Evolutionary conservation across 2,329 filamentous ascomycete species (phyloP).

Genomic region (Penicillium sp.): DNA sequence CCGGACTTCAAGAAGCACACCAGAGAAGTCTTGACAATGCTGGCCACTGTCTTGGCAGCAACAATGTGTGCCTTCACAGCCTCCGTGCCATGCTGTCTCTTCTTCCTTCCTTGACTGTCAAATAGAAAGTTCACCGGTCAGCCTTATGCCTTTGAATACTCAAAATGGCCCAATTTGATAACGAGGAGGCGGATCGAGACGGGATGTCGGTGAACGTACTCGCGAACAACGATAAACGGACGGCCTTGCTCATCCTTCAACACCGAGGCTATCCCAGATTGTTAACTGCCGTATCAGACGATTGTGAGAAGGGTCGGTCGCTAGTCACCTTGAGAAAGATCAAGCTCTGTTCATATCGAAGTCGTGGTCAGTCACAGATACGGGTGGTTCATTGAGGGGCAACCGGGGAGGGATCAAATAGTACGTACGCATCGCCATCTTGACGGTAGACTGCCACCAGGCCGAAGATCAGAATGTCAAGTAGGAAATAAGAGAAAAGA

Average conservation of each 20-base stretch:
- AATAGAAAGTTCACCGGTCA: constrained; percentile 33
- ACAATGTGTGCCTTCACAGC: constrained; percentile 98
- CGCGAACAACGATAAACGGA: constrained; percentile 97
- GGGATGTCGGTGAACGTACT: constrained; percentile 65
- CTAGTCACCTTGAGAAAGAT: constrained; percentile 54
- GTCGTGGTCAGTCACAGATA: constrained; percentile 37
- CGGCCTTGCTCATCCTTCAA: constrained; percentile 97
- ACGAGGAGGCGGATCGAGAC: constrained; percentile 12
- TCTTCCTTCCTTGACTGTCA: constrained; percentile 91
- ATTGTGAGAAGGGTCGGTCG: constrained; percentile 19
- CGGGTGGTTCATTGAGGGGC: constrained; percentile 43
- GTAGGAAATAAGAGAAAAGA: constrained; percentile 19
- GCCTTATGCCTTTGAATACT: constrained; percentile 13
- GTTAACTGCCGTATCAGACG: constrained; percentile 33
- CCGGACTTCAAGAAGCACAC: constrained; percentile 48
- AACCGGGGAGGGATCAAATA: constrained; percentile 28
- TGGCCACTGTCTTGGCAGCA: constrained; percentile 92
- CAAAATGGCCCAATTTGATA: constrained; percentile 16
- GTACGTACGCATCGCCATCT: constrained; percentile 56
- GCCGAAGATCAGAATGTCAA: constrained; percentile 31
- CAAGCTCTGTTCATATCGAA: constrained; percentile 47
- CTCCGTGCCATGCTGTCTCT: constrained; percentile 93
- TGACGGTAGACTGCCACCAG: constrained; percentile 46
- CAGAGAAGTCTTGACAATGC: constrained; percentile 96
- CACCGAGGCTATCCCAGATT: constrained; percentile 63